These are phyloP conservation scores for Alliaria petiolata DNA, from an alignment of 345 rosid species.

Conservation along the genomic window DNA sequence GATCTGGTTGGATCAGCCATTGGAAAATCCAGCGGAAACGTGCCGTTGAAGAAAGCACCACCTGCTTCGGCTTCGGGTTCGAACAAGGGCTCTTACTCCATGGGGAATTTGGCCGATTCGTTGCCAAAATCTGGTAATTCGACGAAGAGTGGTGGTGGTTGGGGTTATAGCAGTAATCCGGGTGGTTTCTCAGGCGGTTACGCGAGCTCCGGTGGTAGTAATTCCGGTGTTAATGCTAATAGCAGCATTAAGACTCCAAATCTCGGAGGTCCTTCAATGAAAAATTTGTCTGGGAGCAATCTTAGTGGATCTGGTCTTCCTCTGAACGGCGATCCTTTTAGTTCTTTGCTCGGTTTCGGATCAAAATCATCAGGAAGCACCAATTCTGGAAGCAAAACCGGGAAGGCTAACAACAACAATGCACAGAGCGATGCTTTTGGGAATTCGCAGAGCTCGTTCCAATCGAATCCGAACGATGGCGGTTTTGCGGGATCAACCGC, in stretches of 20 bases:
- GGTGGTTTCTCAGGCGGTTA: slow-evolving; percentile 19
- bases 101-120: slow-evolving; percentile 80
- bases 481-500: slow-evolving; percentile 39
- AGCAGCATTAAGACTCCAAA: slow-evolving; percentile 36
- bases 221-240: slow-evolving; percentile 34
- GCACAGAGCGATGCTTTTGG: slow-evolving; percentile 45
- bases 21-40: slow-evolving; percentile 53
- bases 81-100: slow-evolving; percentile 52
- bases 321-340: slow-evolving; percentile 68
- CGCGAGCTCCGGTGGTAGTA: slow-evolving; percentile 21
- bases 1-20: slow-evolving; percentile 86
- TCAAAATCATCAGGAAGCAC: slow-evolving; percentile 52
- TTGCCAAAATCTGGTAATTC: slow-evolving; percentile 59
- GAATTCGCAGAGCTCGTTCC: slow-evolving; percentile 50
- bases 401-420: slow-evolving; percentile 21
- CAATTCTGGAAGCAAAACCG: too few relatives aligned
- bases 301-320: slow-evolving; percentile 41
- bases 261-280: slow-evolving; percentile 69
- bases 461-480: slow-evolving; percentile 30
- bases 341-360: slow-evolving; percentile 69
- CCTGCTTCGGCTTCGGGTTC: slow-evolving; percentile 36
- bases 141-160: slow-evolving; percentile 37
- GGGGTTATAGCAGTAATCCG: slow-evolving; percentile 42
- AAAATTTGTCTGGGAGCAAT: slow-evolving; percentile 40
- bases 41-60: slow-evolving; percentile 61